phyloP scores from a whole-genome alignment of 768 basidiomycete species.

The Naganishia friedmannii region DNA sequence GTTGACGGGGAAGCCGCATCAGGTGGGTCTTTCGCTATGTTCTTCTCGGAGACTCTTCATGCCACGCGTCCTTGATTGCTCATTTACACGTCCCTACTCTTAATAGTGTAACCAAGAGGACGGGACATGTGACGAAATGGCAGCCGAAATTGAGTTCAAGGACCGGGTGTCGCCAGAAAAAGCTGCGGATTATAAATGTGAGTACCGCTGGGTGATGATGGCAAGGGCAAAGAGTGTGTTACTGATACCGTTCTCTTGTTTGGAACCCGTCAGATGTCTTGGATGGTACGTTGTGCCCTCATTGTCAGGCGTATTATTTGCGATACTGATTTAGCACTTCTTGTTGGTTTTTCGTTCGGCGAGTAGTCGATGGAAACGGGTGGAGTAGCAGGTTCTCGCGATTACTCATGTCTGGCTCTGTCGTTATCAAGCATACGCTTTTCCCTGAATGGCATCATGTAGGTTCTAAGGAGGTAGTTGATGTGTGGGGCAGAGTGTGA shows the following conservation, averaged over 20 bases:
- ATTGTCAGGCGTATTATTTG: not conserved
- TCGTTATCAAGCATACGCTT: conserved; percentile 51
- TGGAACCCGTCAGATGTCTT: conserved; percentile 24
- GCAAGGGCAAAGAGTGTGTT: not conserved
- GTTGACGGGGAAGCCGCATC: conserved; percentile 46
- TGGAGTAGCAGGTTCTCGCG: conserved; percentile 51
- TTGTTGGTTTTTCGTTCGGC: conserved; percentile 16
- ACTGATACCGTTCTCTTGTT: conserved; percentile 6
- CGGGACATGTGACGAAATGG: conserved; percentile 51
- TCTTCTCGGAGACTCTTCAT: no score
- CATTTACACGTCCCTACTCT: not conserved
- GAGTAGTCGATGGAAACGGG: conserved; percentile 51
- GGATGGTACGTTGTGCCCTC: conserved; percentile 30
- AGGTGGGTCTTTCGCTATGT: conserved; percentile 35
- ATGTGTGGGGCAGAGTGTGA: not conserved
- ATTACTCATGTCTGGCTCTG: conserved; percentile 47
- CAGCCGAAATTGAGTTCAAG: conserved; percentile 42
- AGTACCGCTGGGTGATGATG: conserved; percentile 26
- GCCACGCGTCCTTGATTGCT: no score
- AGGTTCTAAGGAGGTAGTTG: not conserved
- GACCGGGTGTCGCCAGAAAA: conserved; percentile 43
- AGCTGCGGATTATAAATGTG: conserved; percentile 49
- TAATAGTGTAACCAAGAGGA: conserved; percentile 47
- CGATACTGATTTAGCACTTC: conserved; percentile 28
- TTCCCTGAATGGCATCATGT: conserved; percentile 49